Evolutionary conservation across 2,329 filamentous ascomycete genomes (phyloP).

Genomic region (Clonostachys rhizophaga): DNA sequence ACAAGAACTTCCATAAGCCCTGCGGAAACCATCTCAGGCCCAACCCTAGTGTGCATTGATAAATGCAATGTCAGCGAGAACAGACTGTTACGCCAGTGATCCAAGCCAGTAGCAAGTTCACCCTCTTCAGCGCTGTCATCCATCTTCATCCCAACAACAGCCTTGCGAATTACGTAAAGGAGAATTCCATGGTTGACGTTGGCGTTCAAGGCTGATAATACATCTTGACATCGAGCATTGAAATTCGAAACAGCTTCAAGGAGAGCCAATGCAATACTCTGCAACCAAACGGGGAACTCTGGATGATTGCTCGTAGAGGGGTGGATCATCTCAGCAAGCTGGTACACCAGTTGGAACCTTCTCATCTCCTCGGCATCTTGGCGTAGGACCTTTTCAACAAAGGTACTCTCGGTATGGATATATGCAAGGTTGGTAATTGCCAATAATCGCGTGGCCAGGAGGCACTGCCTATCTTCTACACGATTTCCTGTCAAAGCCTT

Average conservation of each 20-base stretch:
- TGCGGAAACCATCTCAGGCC: slow-evolving; percentile 79
- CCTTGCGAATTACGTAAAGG: slow-evolving; percentile 87
- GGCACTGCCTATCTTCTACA: slow-evolving; percentile 56
- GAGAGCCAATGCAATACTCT: slow-evolving; percentile 75
- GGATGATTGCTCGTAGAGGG: slow-evolving; percentile 67
- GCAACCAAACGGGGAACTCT: slow-evolving; percentile 68
- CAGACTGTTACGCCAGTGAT: slow-evolving; percentile 86
- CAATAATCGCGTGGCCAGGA: slow-evolving; percentile 76
- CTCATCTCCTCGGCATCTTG: slow-evolving; percentile 88
- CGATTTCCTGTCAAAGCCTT: slow-evolving; percentile 57
- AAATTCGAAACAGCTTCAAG: slow-evolving; percentile 84
- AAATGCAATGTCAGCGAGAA: slow-evolving; percentile 85
- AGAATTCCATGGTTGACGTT: slow-evolving; percentile 96
- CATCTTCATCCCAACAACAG: slow-evolving; percentile 73
- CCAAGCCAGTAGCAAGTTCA: slow-evolving; percentile 60
- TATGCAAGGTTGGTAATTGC: slow-evolving; percentile 90
- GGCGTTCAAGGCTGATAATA: slow-evolving; percentile 86
- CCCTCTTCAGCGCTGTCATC: slow-evolving; percentile 48
- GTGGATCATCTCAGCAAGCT: slow-evolving; percentile 87
- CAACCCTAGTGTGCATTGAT: slow-evolving; percentile 68
- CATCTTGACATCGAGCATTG: slow-evolving; percentile 71
- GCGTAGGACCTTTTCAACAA: slow-evolving; percentile 79
- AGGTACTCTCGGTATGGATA: slow-evolving; percentile 77
- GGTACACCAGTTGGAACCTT: slow-evolving; percentile 83
- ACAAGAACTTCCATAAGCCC: slow-evolving; percentile 87